Evolutionary conservation across 345 rosid genomes (phyloP).

Genomic region (Boechera retrofracta): DNA sequence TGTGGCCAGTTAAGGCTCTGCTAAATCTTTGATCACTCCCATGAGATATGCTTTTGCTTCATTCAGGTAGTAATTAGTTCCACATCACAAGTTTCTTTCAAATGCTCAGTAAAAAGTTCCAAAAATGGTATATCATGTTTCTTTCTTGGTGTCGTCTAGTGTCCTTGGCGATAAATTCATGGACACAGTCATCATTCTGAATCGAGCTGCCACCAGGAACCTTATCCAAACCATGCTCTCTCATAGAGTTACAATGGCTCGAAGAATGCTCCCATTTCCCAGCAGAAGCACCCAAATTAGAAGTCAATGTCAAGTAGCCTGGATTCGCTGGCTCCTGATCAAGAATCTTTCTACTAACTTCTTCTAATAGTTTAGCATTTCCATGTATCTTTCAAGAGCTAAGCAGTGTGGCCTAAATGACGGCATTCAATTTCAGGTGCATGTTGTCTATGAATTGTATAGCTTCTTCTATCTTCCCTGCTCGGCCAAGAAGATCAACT

Average conservation of each 20-base stretch:
- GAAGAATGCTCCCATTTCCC: constrained; percentile 42
- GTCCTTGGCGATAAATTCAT: constrained; percentile 35
- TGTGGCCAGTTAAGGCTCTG: background rate
- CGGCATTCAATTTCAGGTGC: constrained; percentile 12
- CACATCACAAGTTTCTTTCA: constrained; percentile 22
- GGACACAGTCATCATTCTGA: constrained; percentile 36
- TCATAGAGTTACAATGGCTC: constrained; percentile 9
- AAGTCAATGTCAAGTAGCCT: constrained; percentile 42
- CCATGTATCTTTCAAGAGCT: constrained; percentile 43
- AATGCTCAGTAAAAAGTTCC: constrained; percentile 29
- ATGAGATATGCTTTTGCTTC: constrained; percentile 11
- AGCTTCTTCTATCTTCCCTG: too few relatives aligned
- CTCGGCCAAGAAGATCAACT: constrained; percentile 48
- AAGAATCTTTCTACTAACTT: constrained; percentile 21
- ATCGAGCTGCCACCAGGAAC: constrained; percentile 46
- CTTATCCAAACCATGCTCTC: constrained; percentile 44
- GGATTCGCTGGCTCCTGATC: constrained; percentile 36
- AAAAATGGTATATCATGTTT: constrained; percentile 40
- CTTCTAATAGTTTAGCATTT: constrained; percentile 31
- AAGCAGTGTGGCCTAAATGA: constrained; percentile 24
- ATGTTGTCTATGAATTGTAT: too few relatives aligned
- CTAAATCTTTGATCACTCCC: background rate
- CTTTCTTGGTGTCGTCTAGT: constrained; percentile 37
- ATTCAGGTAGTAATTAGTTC: background rate
- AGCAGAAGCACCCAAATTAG: constrained; percentile 41